These are phyloP conservation scores for Martiniozyma abietophila DNA, from an alignment of 805 yeast species.

Conservation along the genomic window DNA sequence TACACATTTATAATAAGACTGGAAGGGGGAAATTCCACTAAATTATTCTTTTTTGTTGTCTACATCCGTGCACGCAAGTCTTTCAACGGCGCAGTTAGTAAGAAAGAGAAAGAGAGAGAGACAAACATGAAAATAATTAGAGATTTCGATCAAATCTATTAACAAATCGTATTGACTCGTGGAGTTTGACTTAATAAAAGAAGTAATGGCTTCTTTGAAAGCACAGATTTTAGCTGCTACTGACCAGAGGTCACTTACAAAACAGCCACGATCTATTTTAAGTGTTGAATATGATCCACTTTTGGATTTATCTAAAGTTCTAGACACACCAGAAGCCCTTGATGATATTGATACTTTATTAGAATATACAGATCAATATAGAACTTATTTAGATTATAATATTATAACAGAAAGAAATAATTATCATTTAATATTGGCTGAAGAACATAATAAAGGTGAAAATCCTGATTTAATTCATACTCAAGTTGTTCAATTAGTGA, in stretches of 20 bases:
- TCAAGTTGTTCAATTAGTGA: conserved; percentile 33
- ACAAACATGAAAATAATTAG: too few relatives aligned
- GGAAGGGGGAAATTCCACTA: too few relatives aligned
- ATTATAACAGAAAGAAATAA: conserved; percentile 30
- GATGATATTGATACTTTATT: conserved; percentile 42
- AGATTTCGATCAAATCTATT: too few relatives aligned
- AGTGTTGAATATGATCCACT: conserved; percentile 40
- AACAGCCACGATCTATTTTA: background rate
- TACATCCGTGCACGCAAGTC: too few relatives aligned
- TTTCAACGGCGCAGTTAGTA: too few relatives aligned
- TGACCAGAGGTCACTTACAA: background rate
- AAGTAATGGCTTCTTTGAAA: conserved; percentile 7
- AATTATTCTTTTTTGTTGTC: too few relatives aligned
- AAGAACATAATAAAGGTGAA: conserved; percentile 1
- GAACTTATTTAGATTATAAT: conserved; percentile 37
- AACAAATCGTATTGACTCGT: too few relatives aligned
- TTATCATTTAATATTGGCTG: conserved; percentile 23
- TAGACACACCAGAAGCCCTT: conserved; percentile 42
- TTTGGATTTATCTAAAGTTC: conserved; percentile 40
- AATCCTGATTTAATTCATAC: conserved; percentile 19
- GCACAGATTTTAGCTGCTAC: conserved; percentile 17
- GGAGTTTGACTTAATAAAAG: too few relatives aligned
- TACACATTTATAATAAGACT: too few relatives aligned
- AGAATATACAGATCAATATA: conserved; percentile 41
- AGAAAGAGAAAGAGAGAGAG: too few relatives aligned